Conservation (phyloP, 192 early-diverging fungal species). For the Coemansia javaensis region DNA sequence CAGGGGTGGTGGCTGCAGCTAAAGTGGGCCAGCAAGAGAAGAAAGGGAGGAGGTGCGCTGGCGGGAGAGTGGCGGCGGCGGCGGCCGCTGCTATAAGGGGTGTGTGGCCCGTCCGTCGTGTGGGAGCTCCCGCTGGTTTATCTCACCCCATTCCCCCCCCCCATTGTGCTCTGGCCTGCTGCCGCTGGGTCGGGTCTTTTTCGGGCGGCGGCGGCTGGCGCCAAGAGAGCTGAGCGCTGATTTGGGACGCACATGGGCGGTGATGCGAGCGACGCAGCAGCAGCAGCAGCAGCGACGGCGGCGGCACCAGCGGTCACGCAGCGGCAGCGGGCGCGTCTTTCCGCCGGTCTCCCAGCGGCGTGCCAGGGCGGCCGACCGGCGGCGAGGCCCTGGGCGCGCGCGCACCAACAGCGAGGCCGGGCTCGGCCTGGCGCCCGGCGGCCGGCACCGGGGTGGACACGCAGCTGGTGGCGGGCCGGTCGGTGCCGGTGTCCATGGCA, state of each 20-base stretch:
- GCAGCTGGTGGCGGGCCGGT: slow-evolving; percentile 55
- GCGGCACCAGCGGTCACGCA: too few relatives aligned
- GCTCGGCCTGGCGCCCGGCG: not conserved
- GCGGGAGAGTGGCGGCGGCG: too few relatives aligned
- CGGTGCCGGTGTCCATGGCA: slow-evolving; percentile 58
- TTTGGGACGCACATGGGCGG: too few relatives aligned
- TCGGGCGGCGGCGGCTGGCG: not conserved
- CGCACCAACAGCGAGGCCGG: not conserved
- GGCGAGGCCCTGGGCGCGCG: not conserved
- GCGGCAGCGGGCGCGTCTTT: slow-evolving; percentile 9
- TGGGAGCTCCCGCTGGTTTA: too few relatives aligned
- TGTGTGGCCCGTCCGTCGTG: too few relatives aligned
- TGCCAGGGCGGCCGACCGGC: not conserved
- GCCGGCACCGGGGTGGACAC: slow-evolving; percentile 13
- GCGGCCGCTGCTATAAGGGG: too few relatives aligned
- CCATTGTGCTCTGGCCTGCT: too few relatives aligned
- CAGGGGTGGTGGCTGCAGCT: too few relatives aligned
- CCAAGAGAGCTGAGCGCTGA: too few relatives aligned
- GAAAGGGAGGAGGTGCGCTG: too few relatives aligned
- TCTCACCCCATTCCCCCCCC: too few relatives aligned
- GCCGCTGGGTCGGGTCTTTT: not conserved
- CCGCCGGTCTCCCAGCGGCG: slow-evolving; percentile 19
- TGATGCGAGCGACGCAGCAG: not conserved
- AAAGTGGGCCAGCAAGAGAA: too few relatives aligned
- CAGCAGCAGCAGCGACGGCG: slow-evolving; percentile 2